phyloP scores from a whole-genome alignment of 495 filamentous ascomycete species.

The Penicillium chermesinum region DNA sequence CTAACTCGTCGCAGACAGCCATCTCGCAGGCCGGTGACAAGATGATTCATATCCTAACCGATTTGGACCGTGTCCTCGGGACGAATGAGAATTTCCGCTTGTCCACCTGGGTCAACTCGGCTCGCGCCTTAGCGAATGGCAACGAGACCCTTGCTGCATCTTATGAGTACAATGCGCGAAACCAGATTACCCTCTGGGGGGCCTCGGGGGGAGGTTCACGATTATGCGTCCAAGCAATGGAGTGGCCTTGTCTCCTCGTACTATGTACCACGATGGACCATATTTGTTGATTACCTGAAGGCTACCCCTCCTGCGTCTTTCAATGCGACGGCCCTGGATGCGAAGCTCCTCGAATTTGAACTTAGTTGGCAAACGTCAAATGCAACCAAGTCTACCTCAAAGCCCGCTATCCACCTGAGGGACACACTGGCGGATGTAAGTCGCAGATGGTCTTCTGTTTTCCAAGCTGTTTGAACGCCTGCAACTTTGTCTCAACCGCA shows the following conservation, averaged over 20 bases:
- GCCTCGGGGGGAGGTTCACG: slow-evolving; percentile 43
- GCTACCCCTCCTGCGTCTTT: slow-evolving; percentile 24
- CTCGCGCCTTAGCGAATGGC: slow-evolving; percentile 29
- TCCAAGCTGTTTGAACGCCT: slow-evolving; percentile 7
- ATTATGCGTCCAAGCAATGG: slow-evolving; percentile 50
- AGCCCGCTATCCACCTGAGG: slow-evolving; percentile 9
- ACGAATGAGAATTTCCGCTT: slow-evolving; percentile 44
- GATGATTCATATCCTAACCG: slow-evolving; percentile 28
- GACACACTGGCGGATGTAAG: slow-evolving; percentile 15
- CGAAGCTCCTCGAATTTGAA: slow-evolving; percentile 33
- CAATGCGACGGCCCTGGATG: slow-evolving; percentile 28
- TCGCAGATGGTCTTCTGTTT: slow-evolving; percentile 20
- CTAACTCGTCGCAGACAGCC: slow-evolving; percentile 8
- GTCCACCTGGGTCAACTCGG: slow-evolving; percentile 37
- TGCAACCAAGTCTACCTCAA: slow-evolving; percentile 10
- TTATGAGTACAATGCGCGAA: slow-evolving; percentile 48
- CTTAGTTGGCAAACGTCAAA: slow-evolving; percentile 34
- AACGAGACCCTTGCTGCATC: slow-evolving; percentile 28
- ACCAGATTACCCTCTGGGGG: slow-evolving; percentile 54
- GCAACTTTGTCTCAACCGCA: neutral
- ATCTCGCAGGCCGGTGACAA: slow-evolving; percentile 24
- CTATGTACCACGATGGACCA: slow-evolving; percentile 45
- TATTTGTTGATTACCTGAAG: slow-evolving; percentile 43
- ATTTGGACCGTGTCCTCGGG: slow-evolving; percentile 40
- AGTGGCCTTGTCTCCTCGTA: slow-evolving; percentile 44